phyloP scores from a whole-genome alignment of 1,284 basidiomycete genomes.

The Termitomyces sp. region DNA sequence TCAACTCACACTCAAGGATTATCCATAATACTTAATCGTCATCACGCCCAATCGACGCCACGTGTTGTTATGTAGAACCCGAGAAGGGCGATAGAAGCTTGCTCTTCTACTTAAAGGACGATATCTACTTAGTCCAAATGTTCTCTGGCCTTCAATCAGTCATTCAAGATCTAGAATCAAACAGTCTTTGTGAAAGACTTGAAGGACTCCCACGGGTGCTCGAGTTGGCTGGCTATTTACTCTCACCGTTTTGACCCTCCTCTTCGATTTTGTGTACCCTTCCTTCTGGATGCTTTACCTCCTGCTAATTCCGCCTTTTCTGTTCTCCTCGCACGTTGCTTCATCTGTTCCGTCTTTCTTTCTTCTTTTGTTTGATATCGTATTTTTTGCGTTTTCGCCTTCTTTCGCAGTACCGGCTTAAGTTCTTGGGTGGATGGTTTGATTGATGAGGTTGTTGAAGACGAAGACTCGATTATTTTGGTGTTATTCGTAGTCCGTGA shows the following conservation, averaged over 20 bases:
- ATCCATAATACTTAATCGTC: too few relatives aligned
- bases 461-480: not conserved
- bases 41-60: too few relatives aligned
- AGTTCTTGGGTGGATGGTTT: conserved; percentile 10
- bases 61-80: not conserved
- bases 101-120: too few relatives aligned
- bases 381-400: conserved; percentile 40
- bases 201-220: not conserved
- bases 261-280: conserved; percentile 21
- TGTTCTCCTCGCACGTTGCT: conserved; percentile 53
- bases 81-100: not conserved
- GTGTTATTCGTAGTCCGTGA: conserved; percentile 19
- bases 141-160: not conserved
- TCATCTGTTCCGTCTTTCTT: conserved; percentile 48
- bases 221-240: not conserved
- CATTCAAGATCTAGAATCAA: too few relatives aligned
- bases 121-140: too few relatives aligned
- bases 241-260: conserved; percentile 14
- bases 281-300: conserved; percentile 46
- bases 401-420: conserved; percentile 19
- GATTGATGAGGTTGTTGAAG: conserved; percentile 1
- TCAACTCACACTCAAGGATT: not conserved
- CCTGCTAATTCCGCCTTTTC: conserved; percentile 69
- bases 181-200: not conserved
- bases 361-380: conserved; percentile 63